These are phyloP conservation scores for Barbarea vulgaris DNA, from an alignment of 345 rosid genomes.

Conservation along the genomic window DNA sequence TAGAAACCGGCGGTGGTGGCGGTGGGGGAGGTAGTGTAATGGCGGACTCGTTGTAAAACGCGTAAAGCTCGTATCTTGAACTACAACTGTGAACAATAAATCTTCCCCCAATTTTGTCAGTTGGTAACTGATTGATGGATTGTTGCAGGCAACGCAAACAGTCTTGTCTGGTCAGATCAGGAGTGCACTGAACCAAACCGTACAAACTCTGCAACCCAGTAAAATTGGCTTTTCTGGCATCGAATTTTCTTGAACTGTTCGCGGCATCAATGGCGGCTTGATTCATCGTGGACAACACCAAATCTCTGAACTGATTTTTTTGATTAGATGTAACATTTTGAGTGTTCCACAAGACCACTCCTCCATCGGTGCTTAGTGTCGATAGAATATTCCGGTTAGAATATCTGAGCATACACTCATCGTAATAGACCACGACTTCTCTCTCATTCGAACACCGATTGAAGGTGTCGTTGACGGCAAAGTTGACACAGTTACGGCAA, in stretches of 20 bases:
- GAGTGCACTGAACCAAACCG: constrained; percentile 56
- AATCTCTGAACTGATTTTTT: not conserved
- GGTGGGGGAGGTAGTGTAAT: constrained; percentile 4
- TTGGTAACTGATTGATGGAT: not conserved
- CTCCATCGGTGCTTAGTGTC: accelerated
- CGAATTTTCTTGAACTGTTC: constrained; percentile 34
- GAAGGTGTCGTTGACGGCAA: not conserved
- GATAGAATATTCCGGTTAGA: constrained; percentile 32
- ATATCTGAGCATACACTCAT: constrained; percentile 50
- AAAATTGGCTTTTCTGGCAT: not conserved
- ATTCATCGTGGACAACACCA: constrained; percentile 10
- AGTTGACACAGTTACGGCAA: constrained; percentile 42
- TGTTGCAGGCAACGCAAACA: constrained; percentile 38
- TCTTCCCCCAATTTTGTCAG: constrained; percentile 39
- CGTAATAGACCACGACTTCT: constrained; percentile 37
- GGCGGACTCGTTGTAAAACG: constrained; percentile 38
- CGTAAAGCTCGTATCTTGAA: constrained; percentile 41
- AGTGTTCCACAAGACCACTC: accelerated
- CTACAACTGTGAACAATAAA: constrained; percentile 44
- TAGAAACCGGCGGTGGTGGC: constrained; percentile 1
- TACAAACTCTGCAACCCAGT: constrained; percentile 29
- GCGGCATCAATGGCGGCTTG: not conserved
- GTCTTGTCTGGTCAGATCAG: constrained; percentile 38
- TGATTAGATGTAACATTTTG: not conserved
- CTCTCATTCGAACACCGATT: constrained; percentile 34